Percentiles rank a stretch among this genome's conserved stretches.
These are phyloP conservation scores for Solanum corneliomulleri DNA, from an alignment of 257 asterid species.

Conservation along the genomic window DNA sequence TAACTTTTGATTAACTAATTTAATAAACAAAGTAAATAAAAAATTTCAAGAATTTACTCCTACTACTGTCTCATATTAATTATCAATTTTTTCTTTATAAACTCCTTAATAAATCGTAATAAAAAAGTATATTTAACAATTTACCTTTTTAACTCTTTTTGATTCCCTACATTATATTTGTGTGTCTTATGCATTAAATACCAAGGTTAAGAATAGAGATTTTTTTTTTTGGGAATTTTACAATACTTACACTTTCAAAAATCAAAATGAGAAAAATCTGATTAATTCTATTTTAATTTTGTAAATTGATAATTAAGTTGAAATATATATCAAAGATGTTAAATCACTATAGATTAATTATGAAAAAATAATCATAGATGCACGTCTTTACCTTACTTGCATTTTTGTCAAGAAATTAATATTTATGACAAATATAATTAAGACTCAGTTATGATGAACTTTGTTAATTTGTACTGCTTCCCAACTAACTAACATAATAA, in stretches of 20 bases:
- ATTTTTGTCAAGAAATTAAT: neutral
- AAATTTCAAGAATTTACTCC: neutral
- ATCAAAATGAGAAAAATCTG: neutral
- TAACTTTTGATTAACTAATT: neutral
- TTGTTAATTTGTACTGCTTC: neutral
- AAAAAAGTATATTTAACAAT: no score
- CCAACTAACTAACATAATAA: neutral
- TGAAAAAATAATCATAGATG: neutral
- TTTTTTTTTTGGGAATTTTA: no score
- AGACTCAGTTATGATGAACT: neutral
- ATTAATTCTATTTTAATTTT: no score
- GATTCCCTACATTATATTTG: no score
- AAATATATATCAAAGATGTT: neutral
- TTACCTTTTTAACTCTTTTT: no score
- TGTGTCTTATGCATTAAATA: neutral
- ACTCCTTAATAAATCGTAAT: neutral
- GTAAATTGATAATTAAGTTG: neutral
- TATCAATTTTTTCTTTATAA: neutral
- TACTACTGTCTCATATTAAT: neutral
- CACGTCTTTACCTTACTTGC: neutral
- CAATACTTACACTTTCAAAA: neutral
- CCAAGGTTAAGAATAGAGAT: neutral
- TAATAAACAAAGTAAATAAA: neutral
- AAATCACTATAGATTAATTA: neutral
- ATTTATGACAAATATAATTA: neutral